Percentiles rank a stretch among this genome's conserved stretches.
Conservation (phyloP, 257 asterid genomes). For the Nicotiana undulata region DNA sequence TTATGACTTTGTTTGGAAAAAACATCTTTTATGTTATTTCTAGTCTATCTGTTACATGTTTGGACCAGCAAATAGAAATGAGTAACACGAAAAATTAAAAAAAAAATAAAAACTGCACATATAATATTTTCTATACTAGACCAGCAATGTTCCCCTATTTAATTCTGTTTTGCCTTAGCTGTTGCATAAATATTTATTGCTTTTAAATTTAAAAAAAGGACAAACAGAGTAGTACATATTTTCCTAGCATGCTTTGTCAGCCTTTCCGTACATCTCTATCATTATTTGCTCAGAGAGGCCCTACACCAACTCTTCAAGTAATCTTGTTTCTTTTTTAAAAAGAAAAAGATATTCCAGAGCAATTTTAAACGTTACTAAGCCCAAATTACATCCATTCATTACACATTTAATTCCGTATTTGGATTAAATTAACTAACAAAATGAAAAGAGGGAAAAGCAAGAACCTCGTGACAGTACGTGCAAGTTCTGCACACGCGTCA, state of each 20-base stretch:
- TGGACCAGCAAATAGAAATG: background rate
- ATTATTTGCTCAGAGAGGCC: background rate
- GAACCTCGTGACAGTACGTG: constrained; percentile 41
- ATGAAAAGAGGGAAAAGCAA: background rate
- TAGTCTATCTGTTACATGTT: background rate
- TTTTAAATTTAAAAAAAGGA: background rate
- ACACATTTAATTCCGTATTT: background rate
- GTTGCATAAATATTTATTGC: no score
- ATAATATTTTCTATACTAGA: no score
- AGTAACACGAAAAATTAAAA: background rate
- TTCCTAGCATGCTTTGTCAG: background rate
- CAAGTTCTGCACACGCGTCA: constrained; percentile 42
- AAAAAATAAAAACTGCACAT: background rate
- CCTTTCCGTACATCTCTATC: background rate
- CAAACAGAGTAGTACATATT: background rate
- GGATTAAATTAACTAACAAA: background rate
- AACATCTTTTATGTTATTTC: background rate
- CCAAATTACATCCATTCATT: background rate
- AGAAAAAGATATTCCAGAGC: background rate
- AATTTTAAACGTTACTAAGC: background rate
- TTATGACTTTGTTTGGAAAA: background rate
- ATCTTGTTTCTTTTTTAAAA: background rate
- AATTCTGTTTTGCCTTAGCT: no score
- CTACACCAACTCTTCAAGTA: background rate
- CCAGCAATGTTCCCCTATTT: no score